Evolutionary conservation across 177 flowering plant genomes (phyloP), one percentile per base, ranked within the genome.

Genomic region (Telopea speciosissima): DNA sequence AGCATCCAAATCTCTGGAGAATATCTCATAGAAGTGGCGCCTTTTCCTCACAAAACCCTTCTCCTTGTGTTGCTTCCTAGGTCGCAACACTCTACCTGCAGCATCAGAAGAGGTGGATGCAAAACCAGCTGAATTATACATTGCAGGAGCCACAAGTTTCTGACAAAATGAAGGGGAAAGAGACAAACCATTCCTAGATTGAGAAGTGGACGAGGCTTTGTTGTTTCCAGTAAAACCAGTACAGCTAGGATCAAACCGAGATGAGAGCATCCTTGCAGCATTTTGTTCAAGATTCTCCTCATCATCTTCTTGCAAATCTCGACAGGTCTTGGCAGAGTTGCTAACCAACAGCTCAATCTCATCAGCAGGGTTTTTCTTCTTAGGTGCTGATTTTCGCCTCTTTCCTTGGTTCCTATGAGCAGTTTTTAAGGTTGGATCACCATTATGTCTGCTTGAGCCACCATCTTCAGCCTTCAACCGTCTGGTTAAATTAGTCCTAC

Each of bases 211-310:
- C 68, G 72, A 75, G 66, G 72, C 24, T n/a, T 58, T 75, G 56
- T 73, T 59, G 49, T 83, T 86, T 33, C 85, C 79, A 65, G 85
- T 74, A 80, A 85, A 86, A 13, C 85, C 88, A 11, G 90, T 89
- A 65, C 89, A 91, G 72, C 82, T 89, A 8, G 99, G 96, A 76
- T 95, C 93, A 81, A 95, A 95, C 73, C 98, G 82, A 65, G 99
- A 93, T 1, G 95, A 93, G 24, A 96, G 92, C 99, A 96, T 96
- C 85, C 87, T 91, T 8, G 98, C 98, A 58, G 99, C 99, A 87
- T 96, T 96, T 75, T 87, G 88, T 73, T 96, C 99, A 66, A 96
- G 96, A 73, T 93, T 90, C 74, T 93, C 95, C 75, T 91, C 96
- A 76, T 90, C 91, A 13, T 86, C 93, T 56, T 83, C 92, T 24